Evolutionary conservation across 345 rosid genomes (phyloP), one percentile per base, ranked within the genome.

Genomic region (Eucalyptus tenuipes): DNA sequence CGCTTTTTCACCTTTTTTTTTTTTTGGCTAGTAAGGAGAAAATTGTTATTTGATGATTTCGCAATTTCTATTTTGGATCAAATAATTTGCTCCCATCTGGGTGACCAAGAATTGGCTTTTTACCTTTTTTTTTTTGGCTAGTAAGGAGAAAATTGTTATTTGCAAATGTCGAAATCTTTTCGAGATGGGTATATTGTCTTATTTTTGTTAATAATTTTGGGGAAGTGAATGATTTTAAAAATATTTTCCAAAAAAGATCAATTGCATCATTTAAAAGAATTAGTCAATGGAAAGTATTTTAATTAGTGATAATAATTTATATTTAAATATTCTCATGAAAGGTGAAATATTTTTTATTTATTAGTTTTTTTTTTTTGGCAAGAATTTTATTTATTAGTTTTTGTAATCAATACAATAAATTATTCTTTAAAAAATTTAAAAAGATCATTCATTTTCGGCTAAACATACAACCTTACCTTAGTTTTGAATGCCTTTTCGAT

Each of bases 371-470:
- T n/a, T n/a, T n/a, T n/a, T n/a, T n/a, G n/a, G n/a, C n/a, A n/a
- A n/a, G n/a, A n/a, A n/a, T 52, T 27, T 61, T 61, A 22, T 61
- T 61, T 61, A 29, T 29, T 61, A 8, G 12, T 61, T 61, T 25
- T 61, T 29, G 8, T 61, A 61, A 61, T 33, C 17, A 3, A 61
- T 13, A 13, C 17, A 29, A 7, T 0, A 61, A 13, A n/a, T 4
- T n/a, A n/a, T 13, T 61, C 3, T 61, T 15, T 2, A 24, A 61
- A 59, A 27, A 12, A 5, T 12, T 59, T 12, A 3, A 29, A 61
- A 12, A 13, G 0, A 29, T 61, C 29, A 61, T 61, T 61, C 1
- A 61, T 61, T 61, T n/a, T 61, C 1, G 2, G 9, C 10, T 0
- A 29, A 29, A 61, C 15, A 61, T 13, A 13, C 9, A 13, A 31